Evolutionary conservation across 805 yeast genomes (phyloP).

Genomic region (Zygoascus biomembranicola): DNA sequence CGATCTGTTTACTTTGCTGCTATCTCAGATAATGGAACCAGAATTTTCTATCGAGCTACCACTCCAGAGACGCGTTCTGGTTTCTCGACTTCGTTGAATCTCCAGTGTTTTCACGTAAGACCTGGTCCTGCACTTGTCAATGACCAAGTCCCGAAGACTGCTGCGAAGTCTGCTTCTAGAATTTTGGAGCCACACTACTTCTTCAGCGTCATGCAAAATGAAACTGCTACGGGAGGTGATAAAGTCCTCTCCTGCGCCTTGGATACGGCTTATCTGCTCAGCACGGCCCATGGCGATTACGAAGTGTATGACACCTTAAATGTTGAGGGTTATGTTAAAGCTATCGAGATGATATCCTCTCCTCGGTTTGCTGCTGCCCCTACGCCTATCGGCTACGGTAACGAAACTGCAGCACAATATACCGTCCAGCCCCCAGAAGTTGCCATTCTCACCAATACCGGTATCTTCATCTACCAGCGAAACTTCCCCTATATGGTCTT

Average conservation of each 20-base stretch:
- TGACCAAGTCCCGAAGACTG: background rate
- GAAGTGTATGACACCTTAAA: slow-evolving; percentile 31
- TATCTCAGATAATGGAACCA: slow-evolving; percentile 9
- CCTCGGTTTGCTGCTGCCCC: slow-evolving; percentile 63
- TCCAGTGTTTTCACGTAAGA: background rate
- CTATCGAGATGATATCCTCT: slow-evolving; percentile 55
- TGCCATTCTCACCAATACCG: slow-evolving; percentile 74
- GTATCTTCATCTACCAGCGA: slow-evolving; percentile 67
- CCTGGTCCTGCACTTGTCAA: background rate
- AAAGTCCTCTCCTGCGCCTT: slow-evolving; percentile 1
- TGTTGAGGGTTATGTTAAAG: slow-evolving; percentile 55
- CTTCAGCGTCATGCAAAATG: background rate
- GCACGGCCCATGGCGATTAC: background rate
- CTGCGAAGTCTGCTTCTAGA: background rate
- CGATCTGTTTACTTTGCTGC: slow-evolving; percentile 4
- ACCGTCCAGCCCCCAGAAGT: slow-evolving; percentile 55
- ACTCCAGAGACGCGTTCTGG: background rate
- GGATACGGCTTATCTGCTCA: background rate
- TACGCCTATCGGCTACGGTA: slow-evolving; percentile 75
- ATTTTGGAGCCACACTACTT: background rate
- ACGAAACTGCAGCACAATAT: slow-evolving; percentile 82
- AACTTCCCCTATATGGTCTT: slow-evolving; percentile 75
- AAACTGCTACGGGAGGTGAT: background rate
- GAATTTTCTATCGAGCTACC: slow-evolving; percentile 5
- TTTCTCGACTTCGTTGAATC: background rate